phyloP scores from a whole-genome alignment of 495 filamentous ascomycete genomes.

The Oidiodendron maius region DNA sequence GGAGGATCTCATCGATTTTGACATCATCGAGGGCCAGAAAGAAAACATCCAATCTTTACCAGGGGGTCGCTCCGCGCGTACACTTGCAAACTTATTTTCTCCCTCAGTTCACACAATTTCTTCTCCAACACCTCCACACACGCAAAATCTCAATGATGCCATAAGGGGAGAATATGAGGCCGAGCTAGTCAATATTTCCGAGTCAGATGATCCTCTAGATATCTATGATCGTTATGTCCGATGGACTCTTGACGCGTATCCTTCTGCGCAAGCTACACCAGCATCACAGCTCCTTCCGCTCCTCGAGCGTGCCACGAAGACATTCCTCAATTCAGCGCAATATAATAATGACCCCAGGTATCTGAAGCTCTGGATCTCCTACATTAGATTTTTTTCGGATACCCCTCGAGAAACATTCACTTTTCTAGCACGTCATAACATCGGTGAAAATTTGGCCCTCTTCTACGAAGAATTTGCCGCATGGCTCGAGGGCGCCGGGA shows the following conservation, averaged over 20 bases:
- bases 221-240: slow-evolving; percentile 94
- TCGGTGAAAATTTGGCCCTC: slow-evolving; percentile 83
- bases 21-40: slow-evolving; percentile 93
- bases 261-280: slow-evolving; percentile 84
- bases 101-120: slow-evolving; percentile 45
- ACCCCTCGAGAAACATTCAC: slow-evolving; percentile 86
- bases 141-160: slow-evolving; percentile 67
- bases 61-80: slow-evolving; percentile 82
- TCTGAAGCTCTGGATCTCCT: slow-evolving; percentile 87
- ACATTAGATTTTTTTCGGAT: slow-evolving; percentile 88
- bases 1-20: slow-evolving; percentile 70
- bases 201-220: slow-evolving; percentile 92
- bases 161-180: slow-evolving; percentile 80
- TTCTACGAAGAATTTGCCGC: slow-evolving; percentile 97
- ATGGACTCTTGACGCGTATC: slow-evolving; percentile 94
- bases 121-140: slow-evolving; percentile 59
- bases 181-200: slow-evolving; percentile 68
- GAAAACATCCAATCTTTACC: slow-evolving; percentile 95
- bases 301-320: slow-evolving; percentile 85
- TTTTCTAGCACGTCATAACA: slow-evolving; percentile 79
- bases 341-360: slow-evolving; percentile 96
- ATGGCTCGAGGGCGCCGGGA: slow-evolving; percentile 78
- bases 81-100: slow-evolving; percentile 75
- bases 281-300: slow-evolving; percentile 84
- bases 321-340: slow-evolving; percentile 74